Evolutionary conservation across 2,329 filamentous ascomycete species (phyloP), one percentile per base, ranked within the genome.

Genomic region (Aspergillus transmontanensis): DNA sequence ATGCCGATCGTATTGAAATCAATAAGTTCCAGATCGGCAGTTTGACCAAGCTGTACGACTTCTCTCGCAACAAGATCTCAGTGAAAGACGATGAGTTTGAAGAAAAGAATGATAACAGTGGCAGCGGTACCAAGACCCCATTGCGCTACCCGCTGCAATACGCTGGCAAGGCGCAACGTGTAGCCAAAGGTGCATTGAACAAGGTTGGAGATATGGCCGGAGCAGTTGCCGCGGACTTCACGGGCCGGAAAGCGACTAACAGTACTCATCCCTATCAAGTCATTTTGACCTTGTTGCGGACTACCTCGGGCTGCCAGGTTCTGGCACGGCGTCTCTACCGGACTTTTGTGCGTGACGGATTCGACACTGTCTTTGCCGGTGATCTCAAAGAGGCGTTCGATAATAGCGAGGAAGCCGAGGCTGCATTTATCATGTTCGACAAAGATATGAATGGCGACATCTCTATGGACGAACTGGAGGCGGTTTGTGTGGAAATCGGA

Each of bases 381-480:
- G 94, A 97, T 72, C 79, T 98, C 59, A 89, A 88, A 65, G 82
- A 85, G 12, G 93, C 92, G 0, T 97, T 97, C 70, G 86, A 90
- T 11, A 91, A 89, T 28, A 85, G 90, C 21, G 94, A 97, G 16
- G 94, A 97, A 74, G 92, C 93, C 0, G 90, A 95, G 59, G 91
- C 91, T 3, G 94, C 94, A 0, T 97, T 98, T 72, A 84, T 85
- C 69, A 94, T 97, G 83, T 97, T 97, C 69, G 94, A 98, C 80
- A 96, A 95, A 74, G 94, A 98, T 72, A 87, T 97, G 81, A 98
- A 98, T 67, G 94, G 94, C 4, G 94, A 98, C 72, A 96, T 97
- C 57, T 96, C 92, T 0, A 93, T 97, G 87, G 93, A 97, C 72
- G 94, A 97, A 75, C 86, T 98, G 26, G 94, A 97, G 77, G 88